Evolutionary conservation across 306 rosid genomes (phyloP).

Genomic region (Rubus idaeus): DNA sequence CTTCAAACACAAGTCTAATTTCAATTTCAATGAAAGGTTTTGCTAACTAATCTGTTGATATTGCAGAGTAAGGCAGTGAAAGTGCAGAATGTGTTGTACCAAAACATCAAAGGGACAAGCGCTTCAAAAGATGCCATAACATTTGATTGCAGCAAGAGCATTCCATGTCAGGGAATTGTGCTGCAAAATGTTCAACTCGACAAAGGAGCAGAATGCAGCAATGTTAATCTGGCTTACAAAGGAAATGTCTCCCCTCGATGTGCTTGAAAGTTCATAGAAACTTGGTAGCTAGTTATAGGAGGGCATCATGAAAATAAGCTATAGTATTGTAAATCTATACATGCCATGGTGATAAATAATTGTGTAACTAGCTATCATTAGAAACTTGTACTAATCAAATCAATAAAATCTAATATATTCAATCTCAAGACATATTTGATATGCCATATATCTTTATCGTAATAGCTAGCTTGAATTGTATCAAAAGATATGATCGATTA

Average conservation of each 20-base stretch:
- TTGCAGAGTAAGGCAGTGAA: slow-evolving; percentile 46
- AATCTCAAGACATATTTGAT: not conserved
- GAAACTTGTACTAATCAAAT: not conserved
- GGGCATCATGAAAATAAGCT: not conserved
- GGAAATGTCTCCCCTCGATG: slow-evolving; percentile 22
- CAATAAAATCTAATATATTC: not conserved
- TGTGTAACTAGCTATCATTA: not conserved
- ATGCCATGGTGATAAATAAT: not conserved
- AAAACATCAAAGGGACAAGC: slow-evolving; percentile 58
- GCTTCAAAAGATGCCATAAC: slow-evolving; percentile 47
- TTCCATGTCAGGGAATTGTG: slow-evolving; percentile 51
- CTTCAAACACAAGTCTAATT: not conserved
- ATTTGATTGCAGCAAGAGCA: slow-evolving; percentile 48
- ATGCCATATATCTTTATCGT: not conserved
- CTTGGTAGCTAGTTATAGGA: not conserved
- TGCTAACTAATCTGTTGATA: not conserved
- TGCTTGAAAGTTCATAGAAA: not conserved
- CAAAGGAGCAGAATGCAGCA: slow-evolving; percentile 16
- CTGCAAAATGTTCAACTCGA: slow-evolving; percentile 44
- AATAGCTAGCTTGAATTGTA: not conserved
- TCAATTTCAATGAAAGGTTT: too few relatives aligned
- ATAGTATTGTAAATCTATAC: not conserved
- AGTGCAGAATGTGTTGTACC: slow-evolving; percentile 53
- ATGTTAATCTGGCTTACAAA: slow-evolving; percentile 15
- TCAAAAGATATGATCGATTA: not conserved